Evolutionary conservation across 148 eudicot species (phyloP).

Genomic region (Fagopyrum homotropicum): DNA sequence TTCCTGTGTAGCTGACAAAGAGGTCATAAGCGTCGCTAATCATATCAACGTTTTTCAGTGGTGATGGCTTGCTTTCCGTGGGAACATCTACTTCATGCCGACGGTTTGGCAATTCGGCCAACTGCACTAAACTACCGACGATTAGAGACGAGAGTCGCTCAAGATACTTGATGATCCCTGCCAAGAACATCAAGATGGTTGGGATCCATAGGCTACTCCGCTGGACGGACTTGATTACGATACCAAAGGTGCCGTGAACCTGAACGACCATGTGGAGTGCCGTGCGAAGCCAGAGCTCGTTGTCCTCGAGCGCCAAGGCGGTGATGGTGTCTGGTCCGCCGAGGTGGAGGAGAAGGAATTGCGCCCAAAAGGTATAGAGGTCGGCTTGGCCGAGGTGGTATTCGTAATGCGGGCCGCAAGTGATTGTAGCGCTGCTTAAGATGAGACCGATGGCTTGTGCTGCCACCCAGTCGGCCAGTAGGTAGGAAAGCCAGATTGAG

Average conservation of each 20-base stretch:
- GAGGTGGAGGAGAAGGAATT: slow-evolving; percentile 5
- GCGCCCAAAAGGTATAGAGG: slow-evolving; percentile 7
- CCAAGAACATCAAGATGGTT: slow-evolving; percentile 13
- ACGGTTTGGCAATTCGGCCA: not conserved
- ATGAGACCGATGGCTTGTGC: slow-evolving; percentile 6
- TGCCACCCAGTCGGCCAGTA: not conserved
- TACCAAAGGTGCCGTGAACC: not conserved
- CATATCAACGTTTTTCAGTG: slow-evolving; percentile 23
- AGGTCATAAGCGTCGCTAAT: slow-evolving; percentile 23
- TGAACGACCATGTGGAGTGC: not conserved
- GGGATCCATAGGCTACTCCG: not conserved
- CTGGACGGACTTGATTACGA: not conserved
- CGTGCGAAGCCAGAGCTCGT: slow-evolving; percentile 3
- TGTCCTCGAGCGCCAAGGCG: slow-evolving; percentile 3
- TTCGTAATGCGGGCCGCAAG: not conserved
- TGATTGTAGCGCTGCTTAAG: not conserved
- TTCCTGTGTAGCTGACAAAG: slow-evolving; percentile 33
- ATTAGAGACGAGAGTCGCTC: slow-evolving; percentile 20
- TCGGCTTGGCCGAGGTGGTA: not conserved
- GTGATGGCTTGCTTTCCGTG: not conserved
- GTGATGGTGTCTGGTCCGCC: slow-evolving; percentile 13
- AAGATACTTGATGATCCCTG: slow-evolving; percentile 21
- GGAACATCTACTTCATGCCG: not conserved
- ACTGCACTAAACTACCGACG: slow-evolving; percentile 8
- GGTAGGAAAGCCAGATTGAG: not conserved